Conservation (phyloP, 179 eudicot species). For the Gypsophila paniculata region DNA sequence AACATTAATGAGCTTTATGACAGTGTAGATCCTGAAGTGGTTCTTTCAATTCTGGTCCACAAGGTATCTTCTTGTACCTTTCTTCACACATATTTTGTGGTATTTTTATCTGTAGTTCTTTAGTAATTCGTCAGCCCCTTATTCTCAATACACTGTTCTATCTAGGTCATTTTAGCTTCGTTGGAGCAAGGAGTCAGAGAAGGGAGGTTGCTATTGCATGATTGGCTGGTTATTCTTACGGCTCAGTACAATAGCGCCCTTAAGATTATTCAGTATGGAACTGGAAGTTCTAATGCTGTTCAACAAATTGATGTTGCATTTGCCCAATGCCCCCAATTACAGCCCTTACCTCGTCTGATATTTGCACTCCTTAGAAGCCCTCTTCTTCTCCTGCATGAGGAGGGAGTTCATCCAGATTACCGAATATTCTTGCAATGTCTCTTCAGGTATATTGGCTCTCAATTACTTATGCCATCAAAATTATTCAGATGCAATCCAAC, state of each 20-base stretch:
- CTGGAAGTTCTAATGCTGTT: constrained; percentile 42
- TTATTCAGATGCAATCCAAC: background rate
- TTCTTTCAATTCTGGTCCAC: constrained; percentile 85
- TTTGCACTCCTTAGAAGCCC: constrained; percentile 93
- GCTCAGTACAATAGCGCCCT: constrained; percentile 86
- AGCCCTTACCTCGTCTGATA: constrained; percentile 79
- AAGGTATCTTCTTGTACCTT: constrained; percentile 45
- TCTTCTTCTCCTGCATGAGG: constrained; percentile 93
- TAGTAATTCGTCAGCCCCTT: constrained; percentile 2
- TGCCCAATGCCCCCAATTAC: constrained; percentile 87
- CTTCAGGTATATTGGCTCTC: constrained; percentile 53
- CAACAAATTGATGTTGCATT: constrained; percentile 69
- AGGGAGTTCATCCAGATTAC: constrained; percentile 95
- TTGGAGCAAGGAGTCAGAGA: constrained; percentile 91
- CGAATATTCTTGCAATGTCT: constrained; percentile 92
- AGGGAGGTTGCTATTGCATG: constrained; percentile 88
- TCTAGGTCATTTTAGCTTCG: constrained; percentile 85
- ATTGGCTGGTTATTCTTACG: constrained; percentile 94
- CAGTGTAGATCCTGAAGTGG: constrained; percentile 89
- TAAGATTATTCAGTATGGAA: constrained; percentile 52
- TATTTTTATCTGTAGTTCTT: background rate
- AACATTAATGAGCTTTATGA: constrained; percentile 89
- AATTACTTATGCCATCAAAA: constrained; percentile 6
- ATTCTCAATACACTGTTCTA: constrained; percentile 13
- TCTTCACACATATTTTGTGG: background rate